A percentile compares a stretch with the other conserved stretches of the same genome.
Conservation (phyloP, 768 basidiomycete genomes). For the Podaxis sp. region DNA sequence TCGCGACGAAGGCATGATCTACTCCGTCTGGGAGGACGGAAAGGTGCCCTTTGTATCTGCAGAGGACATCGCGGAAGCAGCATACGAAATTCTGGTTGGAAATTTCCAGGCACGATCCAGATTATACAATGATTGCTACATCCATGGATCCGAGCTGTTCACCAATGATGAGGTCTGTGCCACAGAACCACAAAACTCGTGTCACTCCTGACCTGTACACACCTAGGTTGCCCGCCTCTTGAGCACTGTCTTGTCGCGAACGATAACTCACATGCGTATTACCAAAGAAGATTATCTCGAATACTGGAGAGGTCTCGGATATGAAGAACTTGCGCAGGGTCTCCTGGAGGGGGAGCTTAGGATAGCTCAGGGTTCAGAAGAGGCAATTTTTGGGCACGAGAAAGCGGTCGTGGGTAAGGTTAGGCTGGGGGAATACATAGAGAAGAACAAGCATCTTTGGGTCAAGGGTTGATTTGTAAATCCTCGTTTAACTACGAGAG, state of each 20-base stretch:
- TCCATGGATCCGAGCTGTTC: constrained; percentile 33
- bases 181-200: too few species aligned
- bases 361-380: constrained; percentile 25
- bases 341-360: constrained; percentile 20
- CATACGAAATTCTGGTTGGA: constrained; percentile 28
- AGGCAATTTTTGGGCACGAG: constrained; percentile 19
- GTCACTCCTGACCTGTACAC: background rate
- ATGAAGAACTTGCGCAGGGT: constrained; percentile 19
- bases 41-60: constrained; percentile 29
- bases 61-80: constrained; percentile 34
- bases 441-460: constrained; percentile 19
- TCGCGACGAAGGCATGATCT: constrained; percentile 24
- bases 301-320: constrained; percentile 20
- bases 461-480: background rate
- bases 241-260: constrained; percentile 26
- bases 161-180: constrained; percentile 30
- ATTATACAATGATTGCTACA: constrained; percentile 25
- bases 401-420: constrained; percentile 25
- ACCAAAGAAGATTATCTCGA: constrained; percentile 20
- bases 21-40: constrained; percentile 28
- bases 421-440: constrained; percentile 24
- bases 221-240: constrained; percentile 27
- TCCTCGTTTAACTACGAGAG: background rate
- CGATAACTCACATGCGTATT: constrained; percentile 27
- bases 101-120: constrained; percentile 20